phyloP scores from a whole-genome alignment of 1,139 yeast genomes.

The Zygoascus sp. region DNA sequence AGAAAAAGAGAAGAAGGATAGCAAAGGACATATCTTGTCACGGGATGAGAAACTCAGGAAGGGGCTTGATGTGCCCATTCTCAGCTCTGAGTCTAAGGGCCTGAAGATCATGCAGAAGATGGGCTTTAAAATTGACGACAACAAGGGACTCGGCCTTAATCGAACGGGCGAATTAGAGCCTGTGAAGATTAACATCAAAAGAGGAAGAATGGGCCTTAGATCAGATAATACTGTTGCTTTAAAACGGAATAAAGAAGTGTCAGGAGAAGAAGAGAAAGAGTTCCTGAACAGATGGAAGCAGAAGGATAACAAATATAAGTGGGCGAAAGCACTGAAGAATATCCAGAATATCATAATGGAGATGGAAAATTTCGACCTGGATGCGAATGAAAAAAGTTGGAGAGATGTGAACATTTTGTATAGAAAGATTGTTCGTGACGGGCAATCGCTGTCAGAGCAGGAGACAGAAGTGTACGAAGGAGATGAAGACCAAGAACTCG shows the following conservation, averaged over 20 bases:
- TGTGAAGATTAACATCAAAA: slow-evolving; percentile 14
- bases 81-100: slow-evolving; percentile 35
- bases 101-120: slow-evolving; percentile 50
- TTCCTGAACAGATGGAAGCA: background rate
- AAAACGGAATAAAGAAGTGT: background rate
- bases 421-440: background rate
- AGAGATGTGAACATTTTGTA: slow-evolving; percentile 10
- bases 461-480: slow-evolving; percentile 10
- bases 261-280: background rate
- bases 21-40: background rate
- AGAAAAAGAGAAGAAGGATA: slow-evolving; percentile 9
- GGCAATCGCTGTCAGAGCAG: background rate
- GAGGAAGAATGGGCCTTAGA: slow-evolving; percentile 29
- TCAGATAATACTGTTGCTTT: background rate
- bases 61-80: slow-evolving; percentile 12
- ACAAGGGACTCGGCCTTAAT: slow-evolving; percentile 41
- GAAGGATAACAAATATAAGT: background rate
- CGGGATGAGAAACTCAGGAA: slow-evolving; percentile 10
- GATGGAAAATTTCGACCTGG: slow-evolving; percentile 14
- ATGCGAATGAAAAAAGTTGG: background rate
- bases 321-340: background rate
- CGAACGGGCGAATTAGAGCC: slow-evolving; percentile 20
- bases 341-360: slow-evolving; percentile 17
- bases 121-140: slow-evolving; percentile 45
- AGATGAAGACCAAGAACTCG: slow-evolving; percentile 22